phyloP scores from a whole-genome alignment of 441 rosid species.

The Pelargonium citronellum region DNA sequence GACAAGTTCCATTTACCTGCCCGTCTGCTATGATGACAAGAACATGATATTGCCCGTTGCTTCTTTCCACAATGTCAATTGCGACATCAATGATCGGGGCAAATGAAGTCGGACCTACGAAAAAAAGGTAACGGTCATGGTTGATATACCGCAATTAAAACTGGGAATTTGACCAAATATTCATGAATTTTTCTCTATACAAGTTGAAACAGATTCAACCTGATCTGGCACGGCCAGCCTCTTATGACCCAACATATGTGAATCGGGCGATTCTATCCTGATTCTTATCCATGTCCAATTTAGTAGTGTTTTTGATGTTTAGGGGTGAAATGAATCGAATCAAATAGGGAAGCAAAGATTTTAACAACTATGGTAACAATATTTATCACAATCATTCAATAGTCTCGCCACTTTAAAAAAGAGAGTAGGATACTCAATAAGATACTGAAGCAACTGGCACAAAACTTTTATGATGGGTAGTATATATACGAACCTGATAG shows the following conservation, averaged over 20 bases:
- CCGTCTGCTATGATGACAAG: conserved; percentile 95
- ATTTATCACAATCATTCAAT: too few relatives aligned
- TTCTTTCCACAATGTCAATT: conserved; percentile 65
- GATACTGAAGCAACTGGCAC: background rate
- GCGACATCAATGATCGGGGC: conserved; percentile 82
- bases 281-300: conserved; percentile 31
- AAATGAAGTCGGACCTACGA: conserved; percentile 85
- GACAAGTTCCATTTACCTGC: conserved; percentile 40
- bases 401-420: too few relatives aligned
- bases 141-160: too few relatives aligned
- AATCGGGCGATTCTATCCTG: too few relatives aligned
- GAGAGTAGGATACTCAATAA: too few relatives aligned
- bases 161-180: too few relatives aligned
- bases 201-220: conserved; percentile 13
- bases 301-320: too few relatives aligned
- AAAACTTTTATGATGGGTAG: background rate
- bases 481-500: conserved; percentile 51
- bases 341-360: too few relatives aligned
- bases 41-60: conserved; percentile 77
- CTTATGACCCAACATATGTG: too few relatives aligned
- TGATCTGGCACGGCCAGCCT: too few relatives aligned
- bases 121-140: conserved; percentile 5
- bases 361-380: background rate
- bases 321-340: too few relatives aligned
- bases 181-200: conserved; percentile 2